Evolutionary conservation across 2,329 filamentous ascomycete genomes (phyloP), one percentile per base, ranked within the genome.

Genomic region (Fusarium humuli): DNA sequence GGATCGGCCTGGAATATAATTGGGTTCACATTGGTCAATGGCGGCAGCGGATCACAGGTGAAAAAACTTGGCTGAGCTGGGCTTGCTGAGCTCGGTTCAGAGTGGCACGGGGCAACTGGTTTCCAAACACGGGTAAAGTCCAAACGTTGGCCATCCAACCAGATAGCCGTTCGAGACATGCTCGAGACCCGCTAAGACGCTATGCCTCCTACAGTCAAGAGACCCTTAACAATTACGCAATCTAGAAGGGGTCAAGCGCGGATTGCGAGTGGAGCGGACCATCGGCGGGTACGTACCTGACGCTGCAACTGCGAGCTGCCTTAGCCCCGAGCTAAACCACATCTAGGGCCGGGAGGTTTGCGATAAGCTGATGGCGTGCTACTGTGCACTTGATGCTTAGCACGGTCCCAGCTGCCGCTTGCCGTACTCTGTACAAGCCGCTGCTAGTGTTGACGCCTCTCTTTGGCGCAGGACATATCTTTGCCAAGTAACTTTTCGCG

Each of bases 351-450:
- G 67, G 73, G 65, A 74, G 61, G 72, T 75, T 70, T 71, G 65
- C 72, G 73, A 75, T 75, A 73, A 75, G 73, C 73, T 75, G 73
- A 75, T 73, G 73, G 60, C 70, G 67, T 72, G 72, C 70, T 68
- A 75, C 73, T 67, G 73, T 75, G 49, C 47, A 46, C 20, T 4
- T 20, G 54, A 20, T 49, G 54, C 53, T 40, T 42, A 14, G 57
- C 66, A 73, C 72, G 30, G 61, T 22, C 57, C 61, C 49, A 59
- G 46, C 65, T 67, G 64, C 41, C 40, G 34, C 50, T 40, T 59
- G n/a, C 64, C 52, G 56, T 49, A 20, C 18, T 9, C 1, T 30
- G 16, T 54, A 52, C 63, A 25, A 23, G 10, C 2, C 5, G 0
- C 27, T 60, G 67, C 42, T 75, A 70, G 65, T 34, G 34, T 12